These are phyloP conservation scores for Xylogone sp. DNA, from an alignment of 2,329 filamentous ascomycete genomes.

Conservation along the genomic window DNA sequence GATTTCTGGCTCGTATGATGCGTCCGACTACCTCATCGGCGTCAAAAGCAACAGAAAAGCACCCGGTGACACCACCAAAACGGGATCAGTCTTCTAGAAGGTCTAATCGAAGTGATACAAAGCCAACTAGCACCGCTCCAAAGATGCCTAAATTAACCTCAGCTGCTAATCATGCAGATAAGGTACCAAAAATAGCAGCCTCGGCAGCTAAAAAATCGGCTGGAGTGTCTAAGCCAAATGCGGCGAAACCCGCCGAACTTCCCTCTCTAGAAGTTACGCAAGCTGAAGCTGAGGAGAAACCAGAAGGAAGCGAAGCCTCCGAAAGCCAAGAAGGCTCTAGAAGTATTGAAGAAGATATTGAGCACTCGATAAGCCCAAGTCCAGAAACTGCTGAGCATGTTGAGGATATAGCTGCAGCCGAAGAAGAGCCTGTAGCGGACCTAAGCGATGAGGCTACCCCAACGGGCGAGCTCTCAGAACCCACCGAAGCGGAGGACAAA, in stretches of 20 bases:
- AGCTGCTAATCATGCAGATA: neutral
- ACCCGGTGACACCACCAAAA: slow-evolving; percentile 40
- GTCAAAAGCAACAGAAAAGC: slow-evolving; percentile 64
- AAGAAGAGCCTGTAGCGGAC: neutral
- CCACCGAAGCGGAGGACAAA: neutral
- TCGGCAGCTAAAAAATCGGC: neutral
- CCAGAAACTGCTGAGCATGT: neutral
- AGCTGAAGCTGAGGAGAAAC: neutral
- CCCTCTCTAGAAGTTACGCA: neutral
- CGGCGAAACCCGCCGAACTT: neutral
- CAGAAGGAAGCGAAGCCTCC: neutral
- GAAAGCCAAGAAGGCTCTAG: neutral
- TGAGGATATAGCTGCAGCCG: neutral
- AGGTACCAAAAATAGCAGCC: neutral
- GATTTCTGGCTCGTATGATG: slow-evolving; percentile 80
- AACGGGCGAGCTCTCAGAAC: neutral
- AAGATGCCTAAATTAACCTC: neutral
- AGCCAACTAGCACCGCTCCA: slow-evolving; percentile 4
- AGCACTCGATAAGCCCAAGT: neutral
- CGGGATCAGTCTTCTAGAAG: slow-evolving; percentile 19
- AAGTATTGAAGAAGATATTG: neutral
- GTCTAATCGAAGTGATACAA: slow-evolving; percentile 19
- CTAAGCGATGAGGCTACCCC: neutral
- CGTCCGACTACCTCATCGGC: slow-evolving; percentile 68
- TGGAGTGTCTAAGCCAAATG: neutral